Evolutionary conservation across 2,329 filamentous ascomycete genomes (phyloP).

Genomic region (Xylaria digitata): DNA sequence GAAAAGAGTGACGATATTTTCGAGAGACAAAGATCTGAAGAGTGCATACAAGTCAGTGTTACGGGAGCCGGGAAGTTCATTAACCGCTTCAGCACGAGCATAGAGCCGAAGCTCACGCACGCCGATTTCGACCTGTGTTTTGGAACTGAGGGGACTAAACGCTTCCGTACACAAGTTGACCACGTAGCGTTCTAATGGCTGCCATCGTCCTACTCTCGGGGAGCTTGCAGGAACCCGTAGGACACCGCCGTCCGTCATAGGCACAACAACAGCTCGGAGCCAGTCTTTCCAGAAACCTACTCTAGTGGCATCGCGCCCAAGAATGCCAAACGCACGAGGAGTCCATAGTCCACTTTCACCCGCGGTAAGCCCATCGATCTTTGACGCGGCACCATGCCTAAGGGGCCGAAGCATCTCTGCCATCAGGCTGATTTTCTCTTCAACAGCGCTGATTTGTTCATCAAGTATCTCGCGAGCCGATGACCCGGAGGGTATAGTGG

Average conservation of each 20-base stretch:
- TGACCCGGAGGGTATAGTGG: constrained; percentile 82
- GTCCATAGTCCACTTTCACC: constrained; percentile 97
- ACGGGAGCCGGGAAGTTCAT: constrained; percentile 91
- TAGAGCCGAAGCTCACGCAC: constrained; percentile 91
- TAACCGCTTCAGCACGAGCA: constrained; percentile 89
- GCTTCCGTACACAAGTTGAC: constrained; percentile 97
- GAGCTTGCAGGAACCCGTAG: constrained; percentile 88
- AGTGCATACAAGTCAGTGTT: constrained; percentile 93
- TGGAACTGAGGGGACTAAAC: constrained; percentile 89
- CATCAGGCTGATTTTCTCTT: constrained; percentile 98
- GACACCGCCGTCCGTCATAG: constrained; percentile 90
- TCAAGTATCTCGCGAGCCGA: constrained; percentile 84
- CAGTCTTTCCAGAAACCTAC: constrained; percentile 99
- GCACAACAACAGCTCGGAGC: constrained; percentile 91
- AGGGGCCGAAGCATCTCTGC: constrained; percentile 93
- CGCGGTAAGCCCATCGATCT: constrained; percentile 95
- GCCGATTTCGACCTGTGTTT: constrained; percentile 93
- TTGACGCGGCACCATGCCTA: constrained; percentile 92
- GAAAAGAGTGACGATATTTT: constrained; percentile 91
- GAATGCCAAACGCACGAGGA: constrained; percentile 89
- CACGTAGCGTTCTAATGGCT: constrained; percentile 95
- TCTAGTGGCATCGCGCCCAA: constrained; percentile 84
- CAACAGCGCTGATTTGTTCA: constrained; percentile 93
- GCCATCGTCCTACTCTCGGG: constrained; percentile 92
- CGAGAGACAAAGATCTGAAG: constrained; percentile 88